These are phyloP conservation scores for Fusarium tricinctum DNA, from an alignment of 2,329 filamentous ascomycete species.

Conservation along the genomic window DNA sequence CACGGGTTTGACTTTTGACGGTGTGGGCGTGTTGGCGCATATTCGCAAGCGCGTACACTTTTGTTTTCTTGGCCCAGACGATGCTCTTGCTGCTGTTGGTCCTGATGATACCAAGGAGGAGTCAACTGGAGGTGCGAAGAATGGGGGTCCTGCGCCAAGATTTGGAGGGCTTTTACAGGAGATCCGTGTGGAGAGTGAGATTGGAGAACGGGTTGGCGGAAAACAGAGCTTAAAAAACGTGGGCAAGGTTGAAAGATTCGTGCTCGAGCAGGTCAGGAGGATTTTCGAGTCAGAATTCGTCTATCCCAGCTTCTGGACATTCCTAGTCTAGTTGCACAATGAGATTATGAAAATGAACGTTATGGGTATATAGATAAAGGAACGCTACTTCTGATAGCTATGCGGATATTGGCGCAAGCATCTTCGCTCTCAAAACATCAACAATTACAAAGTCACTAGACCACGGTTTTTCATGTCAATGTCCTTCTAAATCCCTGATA, in stretches of 20 bases:
- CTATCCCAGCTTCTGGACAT: conserved; percentile 98
- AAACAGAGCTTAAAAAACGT: conserved; percentile 98
- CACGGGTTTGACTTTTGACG: conserved; percentile 94
- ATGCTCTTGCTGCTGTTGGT: conserved; percentile 81
- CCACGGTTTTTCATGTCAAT: conserved; percentile 63
- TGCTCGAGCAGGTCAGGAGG: conserved; percentile 93
- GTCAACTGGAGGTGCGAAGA: conserved; percentile 34
- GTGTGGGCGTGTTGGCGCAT: conserved; percentile 90
- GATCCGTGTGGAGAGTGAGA: conserved; percentile 97
- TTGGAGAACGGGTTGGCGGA: conserved; percentile 89
- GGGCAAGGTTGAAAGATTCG: conserved; percentile 97
- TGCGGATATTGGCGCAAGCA: conserved; percentile 13
- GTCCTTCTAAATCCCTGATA: conserved; percentile 94
- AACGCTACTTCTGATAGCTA: conserved; percentile 22
- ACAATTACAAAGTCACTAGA: conserved; percentile 7
- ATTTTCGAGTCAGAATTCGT: conserved; percentile 99
- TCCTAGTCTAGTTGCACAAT: conserved; percentile 74
- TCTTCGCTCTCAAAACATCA: conserved; percentile 27
- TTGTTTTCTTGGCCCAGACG: conserved; percentile 93
- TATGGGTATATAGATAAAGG: conserved; percentile 44
- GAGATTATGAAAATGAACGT: conserved; percentile 13
- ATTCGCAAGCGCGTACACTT: conserved; percentile 92
- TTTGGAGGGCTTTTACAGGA: conserved; percentile 88
- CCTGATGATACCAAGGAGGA: conserved; percentile 57
- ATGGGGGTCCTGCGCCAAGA: conserved; percentile 51